Conservation (phyloP, 306 rosid species). For the Parietaria judaica region DNA sequence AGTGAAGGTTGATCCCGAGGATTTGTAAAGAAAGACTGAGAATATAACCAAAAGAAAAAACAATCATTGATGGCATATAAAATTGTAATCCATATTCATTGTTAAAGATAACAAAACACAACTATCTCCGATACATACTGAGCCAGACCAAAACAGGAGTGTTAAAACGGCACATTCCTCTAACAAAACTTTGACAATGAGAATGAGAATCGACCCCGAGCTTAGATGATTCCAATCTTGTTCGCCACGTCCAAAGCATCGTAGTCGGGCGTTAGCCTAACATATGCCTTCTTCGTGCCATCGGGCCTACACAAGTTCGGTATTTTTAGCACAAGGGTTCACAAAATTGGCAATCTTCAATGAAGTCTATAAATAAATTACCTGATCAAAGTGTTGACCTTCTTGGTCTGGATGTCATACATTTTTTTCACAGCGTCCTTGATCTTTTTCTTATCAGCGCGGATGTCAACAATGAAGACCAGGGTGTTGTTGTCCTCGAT, state of each 20-base stretch:
- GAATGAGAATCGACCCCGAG: conserved; percentile 6
- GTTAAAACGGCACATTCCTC: conserved; percentile 20
- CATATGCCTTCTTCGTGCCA: conserved; percentile 92
- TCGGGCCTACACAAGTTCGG: conserved; percentile 56
- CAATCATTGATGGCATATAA: not conserved
- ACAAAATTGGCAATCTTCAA: not conserved
- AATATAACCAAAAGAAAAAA: not conserved
- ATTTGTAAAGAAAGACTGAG: no score
- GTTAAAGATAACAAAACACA: conserved; percentile 17
- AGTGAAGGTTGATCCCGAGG: no score
- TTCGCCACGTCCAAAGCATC: conserved; percentile 94
- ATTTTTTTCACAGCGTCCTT: conserved; percentile 85
- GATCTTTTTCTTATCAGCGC: conserved; percentile 80
- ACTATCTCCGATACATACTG: conserved; percentile 18
- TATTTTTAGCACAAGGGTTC: not conserved
- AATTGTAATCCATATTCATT: conserved; percentile 7
- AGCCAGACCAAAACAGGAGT: conserved; percentile 13
- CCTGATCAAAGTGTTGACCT: conserved; percentile 94
- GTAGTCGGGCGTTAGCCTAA: conserved; percentile 72
- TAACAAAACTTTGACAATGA: conserved; percentile 37
- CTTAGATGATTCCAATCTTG: conserved; percentile 86
- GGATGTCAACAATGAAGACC: conserved; percentile 76
- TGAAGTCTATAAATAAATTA: conserved; percentile 9
- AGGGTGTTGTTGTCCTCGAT: conserved; percentile 87
- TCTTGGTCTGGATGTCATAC: conserved; percentile 89